Evolutionary conservation across 192 early-diverging fungal species (phyloP).

Genomic region (Powellomyces hirtus): DNA sequence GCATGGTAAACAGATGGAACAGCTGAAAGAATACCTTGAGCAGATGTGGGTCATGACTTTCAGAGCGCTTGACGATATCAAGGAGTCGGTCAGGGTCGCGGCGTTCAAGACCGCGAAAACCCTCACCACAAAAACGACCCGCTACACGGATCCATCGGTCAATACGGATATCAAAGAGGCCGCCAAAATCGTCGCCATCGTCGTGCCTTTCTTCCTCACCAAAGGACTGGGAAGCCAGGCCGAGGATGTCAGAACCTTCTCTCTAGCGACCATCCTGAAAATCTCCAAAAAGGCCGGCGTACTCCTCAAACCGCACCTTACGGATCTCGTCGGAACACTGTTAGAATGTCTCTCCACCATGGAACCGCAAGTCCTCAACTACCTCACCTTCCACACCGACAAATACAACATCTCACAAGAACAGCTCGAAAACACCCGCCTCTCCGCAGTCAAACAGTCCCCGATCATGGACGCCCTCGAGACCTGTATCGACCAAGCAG

Average conservation of each 20-base stretch:
- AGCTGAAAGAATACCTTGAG: slow-evolving; percentile 75
- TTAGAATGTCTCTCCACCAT: slow-evolving; percentile 78
- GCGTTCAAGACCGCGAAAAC: slow-evolving; percentile 78
- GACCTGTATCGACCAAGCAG: slow-evolving; percentile 67
- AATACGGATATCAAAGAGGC: slow-evolving; percentile 57
- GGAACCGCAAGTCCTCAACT: slow-evolving; percentile 73
- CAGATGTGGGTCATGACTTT: slow-evolving; percentile 89
- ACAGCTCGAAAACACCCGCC: slow-evolving; percentile 77
- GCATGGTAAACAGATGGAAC: slow-evolving; percentile 62
- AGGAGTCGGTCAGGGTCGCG: slow-evolving; percentile 82
- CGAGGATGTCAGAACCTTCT: slow-evolving; percentile 85
- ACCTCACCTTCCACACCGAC: slow-evolving; percentile 87
- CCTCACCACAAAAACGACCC: slow-evolving; percentile 76
- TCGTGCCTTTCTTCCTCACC: slow-evolving; percentile 80
- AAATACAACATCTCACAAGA: slow-evolving; percentile 83
- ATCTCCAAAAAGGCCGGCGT: slow-evolving; percentile 75
- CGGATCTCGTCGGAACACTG: slow-evolving; percentile 72
- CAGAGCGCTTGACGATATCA: slow-evolving; percentile 89
- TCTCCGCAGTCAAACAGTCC: slow-evolving; percentile 80
- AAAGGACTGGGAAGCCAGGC: slow-evolving; percentile 73
- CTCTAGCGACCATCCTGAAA: slow-evolving; percentile 75
- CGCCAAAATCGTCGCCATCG: slow-evolving; percentile 70
- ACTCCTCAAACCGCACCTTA: slow-evolving; percentile 70
- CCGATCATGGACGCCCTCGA: slow-evolving; percentile 94
- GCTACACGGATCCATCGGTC: slow-evolving; percentile 75